These are phyloP conservation scores for Aegilops sharonensis DNA, from an alignment of 176 grass and related monocot species.

Conservation along the genomic window DNA sequence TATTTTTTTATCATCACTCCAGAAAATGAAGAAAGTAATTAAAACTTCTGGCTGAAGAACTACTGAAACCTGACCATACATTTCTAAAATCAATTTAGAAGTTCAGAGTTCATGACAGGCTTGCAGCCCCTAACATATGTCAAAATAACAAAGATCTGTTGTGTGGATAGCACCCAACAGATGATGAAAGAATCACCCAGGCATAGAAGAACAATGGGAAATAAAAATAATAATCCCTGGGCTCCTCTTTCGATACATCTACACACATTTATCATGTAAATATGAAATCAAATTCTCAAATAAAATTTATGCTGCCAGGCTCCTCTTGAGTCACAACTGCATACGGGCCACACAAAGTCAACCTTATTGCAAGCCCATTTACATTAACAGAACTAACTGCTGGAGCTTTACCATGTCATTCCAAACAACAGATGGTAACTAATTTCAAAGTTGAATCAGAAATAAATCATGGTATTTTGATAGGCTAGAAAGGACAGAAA, in stretches of 20 bases:
- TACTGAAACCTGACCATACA: background rate
- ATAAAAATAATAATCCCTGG: background rate
- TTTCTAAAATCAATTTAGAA: background rate
- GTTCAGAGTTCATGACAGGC: background rate
- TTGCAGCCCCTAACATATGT: background rate
- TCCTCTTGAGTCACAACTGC: background rate
- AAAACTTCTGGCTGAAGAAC: background rate
- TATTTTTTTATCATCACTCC: background rate
- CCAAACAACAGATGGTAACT: background rate
- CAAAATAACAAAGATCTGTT: background rate
- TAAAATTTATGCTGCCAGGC: background rate
- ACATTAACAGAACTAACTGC: background rate
- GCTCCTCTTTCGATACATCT: background rate
- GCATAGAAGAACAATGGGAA: slow-evolving; percentile 1
- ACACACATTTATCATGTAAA: background rate
- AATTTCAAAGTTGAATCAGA: background rate
- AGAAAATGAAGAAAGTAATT: background rate
- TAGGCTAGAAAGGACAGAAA: background rate
- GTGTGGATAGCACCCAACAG: background rate
- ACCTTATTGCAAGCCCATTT: background rate
- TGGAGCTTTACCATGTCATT: background rate
- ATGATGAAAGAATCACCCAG: background rate
- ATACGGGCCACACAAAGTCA: background rate
- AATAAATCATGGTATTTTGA: background rate
- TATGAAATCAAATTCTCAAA: slow-evolving; percentile 7